Evolutionary conservation across 1,284 basidiomycete species (phyloP), one percentile per base, ranked within the genome.

Genomic region (Ustilago nuda): DNA sequence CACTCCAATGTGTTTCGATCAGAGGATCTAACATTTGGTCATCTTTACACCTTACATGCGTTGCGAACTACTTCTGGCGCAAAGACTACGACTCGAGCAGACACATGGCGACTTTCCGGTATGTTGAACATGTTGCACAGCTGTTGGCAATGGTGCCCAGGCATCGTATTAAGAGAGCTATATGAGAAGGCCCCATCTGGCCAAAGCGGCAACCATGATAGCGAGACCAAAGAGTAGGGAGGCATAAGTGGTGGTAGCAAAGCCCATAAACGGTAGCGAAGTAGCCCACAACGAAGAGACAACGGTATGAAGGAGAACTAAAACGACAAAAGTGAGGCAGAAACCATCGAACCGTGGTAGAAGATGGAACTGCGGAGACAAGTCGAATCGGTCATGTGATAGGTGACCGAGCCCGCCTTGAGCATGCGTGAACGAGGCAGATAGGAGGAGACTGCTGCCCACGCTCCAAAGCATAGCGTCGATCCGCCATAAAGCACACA

Each of bases 401-500:
- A 76, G 59, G 48, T 65, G 61, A 11, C 73, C 61, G 19, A 81
- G 65, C 12, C 63, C 53, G 2, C 81, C 81, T 39, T 83, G 80
- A 3, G 80, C 78, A 6, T 76, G 68, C 11, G 80, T 79, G 13
- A 84, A 69, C 0, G 81, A 79, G 8, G 81, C 71, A 2, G 77
- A 76, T 2, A 82, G 46, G n/a, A 84, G 68, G 3, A 84, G 61
- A 45, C 69, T 75, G 39, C 73, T 76, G 12, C 79, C 82, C 8
- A 84, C 32, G 48, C 82, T 80, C 82, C 82, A 84, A 30, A 84
- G 67, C 52, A 82, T 76, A 13, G 79, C 79, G 51, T 84, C 82
- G 37, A 84, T 63, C 11, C 81, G 68, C 82, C 82, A 84, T 19
- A 84, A 63, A 8, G 79, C 66, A 43, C 79, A 78, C 36, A 82